Evolutionary conservation across 176 grass and related monocot genomes (phyloP).

Genomic region (Oryza nivara): DNA sequence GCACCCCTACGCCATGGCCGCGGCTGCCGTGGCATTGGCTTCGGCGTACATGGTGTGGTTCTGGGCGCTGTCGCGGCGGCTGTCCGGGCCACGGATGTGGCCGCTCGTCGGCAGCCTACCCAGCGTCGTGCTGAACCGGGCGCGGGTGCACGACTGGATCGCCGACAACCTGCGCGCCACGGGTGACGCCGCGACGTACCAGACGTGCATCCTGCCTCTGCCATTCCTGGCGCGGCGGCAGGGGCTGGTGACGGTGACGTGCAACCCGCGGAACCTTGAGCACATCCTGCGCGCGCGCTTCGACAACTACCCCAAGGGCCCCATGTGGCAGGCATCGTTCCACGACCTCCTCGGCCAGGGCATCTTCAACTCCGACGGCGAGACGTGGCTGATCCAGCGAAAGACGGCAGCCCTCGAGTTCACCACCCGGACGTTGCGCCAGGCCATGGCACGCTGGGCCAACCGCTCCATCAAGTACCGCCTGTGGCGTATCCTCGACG

Average conservation of each 20-base stretch:
- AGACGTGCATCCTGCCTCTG: constrained; percentile 88
- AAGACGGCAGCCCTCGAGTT: constrained; percentile 98
- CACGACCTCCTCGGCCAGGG: constrained; percentile 94
- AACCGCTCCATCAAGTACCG: constrained; percentile 80
- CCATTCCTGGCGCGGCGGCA: constrained; percentile 75
- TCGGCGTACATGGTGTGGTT: constrained; percentile 87
- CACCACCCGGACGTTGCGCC: constrained; percentile 85
- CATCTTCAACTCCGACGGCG: constrained; percentile 98
- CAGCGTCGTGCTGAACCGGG: constrained; percentile 63
- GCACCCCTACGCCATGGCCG: constrained; percentile 33
- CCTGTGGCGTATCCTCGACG: constrained; percentile 75
- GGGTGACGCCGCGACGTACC: constrained; percentile 76
- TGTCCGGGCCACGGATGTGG: constrained; percentile 83
- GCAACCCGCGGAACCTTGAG: constrained; percentile 94
- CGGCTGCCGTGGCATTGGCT: constrained; percentile 32
- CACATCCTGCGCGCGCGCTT: constrained; percentile 90
- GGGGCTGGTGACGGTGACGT: constrained; percentile 91
- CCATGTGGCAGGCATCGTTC: constrained; percentile 87
- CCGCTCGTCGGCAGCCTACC: constrained; percentile 86
- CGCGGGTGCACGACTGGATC: constrained; percentile 94
- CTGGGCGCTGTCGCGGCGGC: constrained; percentile 58
- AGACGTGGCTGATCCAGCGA: constrained; percentile 93
- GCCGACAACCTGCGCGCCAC: constrained; percentile 77
- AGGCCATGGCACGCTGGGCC: constrained; percentile 89
- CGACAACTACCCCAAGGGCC: constrained; percentile 97